These are phyloP conservation scores for Calendula officinalis DNA, from an alignment of 129 eudicot species.

Conservation along the genomic window DNA sequence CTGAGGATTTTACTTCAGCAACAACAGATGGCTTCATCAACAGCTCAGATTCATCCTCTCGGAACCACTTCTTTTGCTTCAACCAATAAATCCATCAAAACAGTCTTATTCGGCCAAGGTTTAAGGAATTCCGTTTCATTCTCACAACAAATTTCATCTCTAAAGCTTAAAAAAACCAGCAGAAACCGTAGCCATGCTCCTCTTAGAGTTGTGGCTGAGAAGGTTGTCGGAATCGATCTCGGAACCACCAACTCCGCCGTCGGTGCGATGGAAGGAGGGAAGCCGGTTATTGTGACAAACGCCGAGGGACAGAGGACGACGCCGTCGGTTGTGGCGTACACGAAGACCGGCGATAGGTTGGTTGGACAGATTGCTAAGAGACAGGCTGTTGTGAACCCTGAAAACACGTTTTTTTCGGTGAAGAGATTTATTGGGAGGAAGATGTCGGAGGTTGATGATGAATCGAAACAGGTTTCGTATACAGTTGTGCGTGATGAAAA, in stretches of 20 bases:
- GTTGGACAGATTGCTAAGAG: slow-evolving; percentile 97
- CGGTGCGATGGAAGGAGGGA: slow-evolving; percentile 97
- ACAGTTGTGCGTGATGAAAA: slow-evolving; percentile 85
- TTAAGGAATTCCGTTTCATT: slow-evolving; percentile 34
- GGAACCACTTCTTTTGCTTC: slow-evolving; percentile 34
- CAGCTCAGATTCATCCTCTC: slow-evolving; percentile 59
- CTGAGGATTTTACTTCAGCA: slow-evolving; percentile 24
- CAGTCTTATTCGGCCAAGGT: slow-evolving; percentile 48
- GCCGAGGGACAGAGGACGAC: slow-evolving; percentile 95
- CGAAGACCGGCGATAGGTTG: slow-evolving; percentile 77
- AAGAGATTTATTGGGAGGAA: slow-evolving; percentile 96
- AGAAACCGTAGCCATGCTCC: slow-evolving; percentile 16
- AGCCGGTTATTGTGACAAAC: slow-evolving; percentile 83
- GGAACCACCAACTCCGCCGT: slow-evolving; percentile 96
- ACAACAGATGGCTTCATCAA: slow-evolving; percentile 55
- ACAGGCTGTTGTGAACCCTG: slow-evolving; percentile 97
- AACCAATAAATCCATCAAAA: slow-evolving; percentile 28
- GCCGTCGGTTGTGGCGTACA: slow-evolving; percentile 94
- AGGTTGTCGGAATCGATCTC: slow-evolving; percentile 87
- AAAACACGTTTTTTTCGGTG: slow-evolving; percentile 79
- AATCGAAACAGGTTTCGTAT: slow-evolving; percentile 87
- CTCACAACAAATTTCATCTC: slow-evolving; percentile 21
- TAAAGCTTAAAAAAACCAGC: slow-evolving; percentile 30
- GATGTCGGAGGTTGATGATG: slow-evolving; percentile 95
- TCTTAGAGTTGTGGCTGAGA: slow-evolving; percentile 66